Evolutionary conservation across 805 yeast species (phyloP), one percentile per base, ranked within the genome.

Genomic region (Ogataea neopini): DNA sequence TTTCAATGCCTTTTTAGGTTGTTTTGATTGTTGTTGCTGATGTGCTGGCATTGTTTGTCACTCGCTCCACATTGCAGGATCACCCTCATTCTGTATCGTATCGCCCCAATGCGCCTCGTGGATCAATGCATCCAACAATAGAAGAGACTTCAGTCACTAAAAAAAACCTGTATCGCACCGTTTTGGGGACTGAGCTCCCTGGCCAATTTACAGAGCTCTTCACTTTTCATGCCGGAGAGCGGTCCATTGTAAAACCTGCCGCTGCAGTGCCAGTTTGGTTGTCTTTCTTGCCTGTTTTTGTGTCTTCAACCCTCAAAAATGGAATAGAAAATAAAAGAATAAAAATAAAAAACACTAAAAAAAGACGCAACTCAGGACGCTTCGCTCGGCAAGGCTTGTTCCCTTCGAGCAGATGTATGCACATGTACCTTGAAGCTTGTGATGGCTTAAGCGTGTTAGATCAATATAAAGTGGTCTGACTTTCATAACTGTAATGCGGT

Each of bases 21-120:
- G 15, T 11, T 15, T 30, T 13, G 34, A n/a, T 30, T 30, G 34
- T 30, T 30, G 34, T 30, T 30, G 34, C 3, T 13, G 34, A 13
- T 30, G 34, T 30, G 34, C 17, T n/a, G 34, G 34, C 34, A 30
- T 30, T 30, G 34, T 30, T 30, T 30, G 34, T 18, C 9, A 14
- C 18, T 30, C 34, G 34, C 34, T 30, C 18, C 34, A 30, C 34
- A 30, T 30, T 30, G 34, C 34, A 30, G 34, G 34, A 30, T 8
- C 17, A 30, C 15, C 34, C 34, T 30, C 34, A n/a, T n/a, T 30
- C 18, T 30, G 34, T n/a, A 6, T 30, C 34, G 14, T 6, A 13
- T 30, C 9, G 3, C 15, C 34, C 34, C 9, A 15, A 30, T 30
- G 34, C 34, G 34, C 34, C 34, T 30, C 34, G 34, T 30, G 34